Percentiles rank a stretch among this genome's conserved stretches.
Conservation (phyloP, 257 asterid genomes). For the Nemophila menziesii region DNA sequence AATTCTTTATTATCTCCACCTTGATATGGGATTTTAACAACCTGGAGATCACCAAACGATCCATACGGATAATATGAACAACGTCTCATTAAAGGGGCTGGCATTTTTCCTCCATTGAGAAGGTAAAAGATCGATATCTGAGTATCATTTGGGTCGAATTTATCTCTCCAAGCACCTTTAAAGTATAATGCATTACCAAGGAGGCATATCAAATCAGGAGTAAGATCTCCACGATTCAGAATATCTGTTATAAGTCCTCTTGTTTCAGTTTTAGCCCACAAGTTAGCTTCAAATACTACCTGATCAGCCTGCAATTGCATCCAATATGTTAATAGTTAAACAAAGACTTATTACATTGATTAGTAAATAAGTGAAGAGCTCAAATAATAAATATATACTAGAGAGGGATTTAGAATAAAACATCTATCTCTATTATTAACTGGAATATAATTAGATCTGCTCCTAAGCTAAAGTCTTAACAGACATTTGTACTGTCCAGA, state of each 20-base stretch:
- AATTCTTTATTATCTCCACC: background rate
- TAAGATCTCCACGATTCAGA: background rate
- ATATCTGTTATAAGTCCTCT: slow-evolving; percentile 7
- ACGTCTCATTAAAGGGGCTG: slow-evolving; percentile 17
- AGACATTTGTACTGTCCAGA: no score
- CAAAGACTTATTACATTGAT: no score
- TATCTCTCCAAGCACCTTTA: slow-evolving; percentile 9
- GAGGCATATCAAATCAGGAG: background rate
- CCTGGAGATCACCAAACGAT: slow-evolving; percentile 10
- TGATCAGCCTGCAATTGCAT: background rate
- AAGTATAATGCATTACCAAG: slow-evolving; percentile 13
- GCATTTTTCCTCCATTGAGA: slow-evolving; percentile 6
- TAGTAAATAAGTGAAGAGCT: no score
- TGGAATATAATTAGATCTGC: no score
- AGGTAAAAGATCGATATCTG: slow-evolving; percentile 5
- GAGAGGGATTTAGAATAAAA: no score
- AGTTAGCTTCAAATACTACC: slow-evolving; percentile 8
- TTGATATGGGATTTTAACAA: slow-evolving; percentile 11
- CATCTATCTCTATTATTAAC: no score
- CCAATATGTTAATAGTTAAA: no score
- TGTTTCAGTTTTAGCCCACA: slow-evolving; percentile 6
- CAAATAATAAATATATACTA: no score
- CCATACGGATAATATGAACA: background rate
- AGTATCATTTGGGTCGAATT: background rate
- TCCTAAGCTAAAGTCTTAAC: no score